phyloP scores from a whole-genome alignment of 371 early-diverging fungal genomes.

The Syncephalastrum sp. region DNA sequence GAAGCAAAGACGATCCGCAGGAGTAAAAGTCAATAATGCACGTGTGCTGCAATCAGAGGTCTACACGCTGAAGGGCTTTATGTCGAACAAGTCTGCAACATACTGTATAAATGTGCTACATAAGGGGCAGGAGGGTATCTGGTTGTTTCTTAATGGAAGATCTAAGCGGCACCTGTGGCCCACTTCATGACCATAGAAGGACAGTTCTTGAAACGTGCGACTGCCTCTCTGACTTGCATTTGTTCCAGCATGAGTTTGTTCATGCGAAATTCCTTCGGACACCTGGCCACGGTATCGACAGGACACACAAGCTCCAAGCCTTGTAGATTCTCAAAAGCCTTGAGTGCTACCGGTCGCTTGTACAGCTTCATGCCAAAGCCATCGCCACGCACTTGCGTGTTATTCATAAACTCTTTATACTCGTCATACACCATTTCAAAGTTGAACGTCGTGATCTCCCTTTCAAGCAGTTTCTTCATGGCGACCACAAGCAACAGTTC shows the following conservation, averaged over 20 bases:
- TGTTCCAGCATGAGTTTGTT: constrained; percentile 72
- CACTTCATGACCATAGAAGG: constrained; percentile 55
- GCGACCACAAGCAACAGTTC: constrained; percentile 82
- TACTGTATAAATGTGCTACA: no score
- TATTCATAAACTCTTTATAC: constrained; percentile 79
- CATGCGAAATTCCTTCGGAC: constrained; percentile 87
- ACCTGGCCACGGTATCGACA: constrained; percentile 55
- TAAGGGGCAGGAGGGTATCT: no score
- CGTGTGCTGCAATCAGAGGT: no score
- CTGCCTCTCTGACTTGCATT: constrained; percentile 65
- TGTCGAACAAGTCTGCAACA: no score
- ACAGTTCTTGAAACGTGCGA: constrained; percentile 55
- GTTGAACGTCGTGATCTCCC: constrained; percentile 74
- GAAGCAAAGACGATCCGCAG: no score
- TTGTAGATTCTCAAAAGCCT: constrained; percentile 79
- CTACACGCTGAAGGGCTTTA: no score
- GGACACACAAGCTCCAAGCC: constrained; percentile 70
- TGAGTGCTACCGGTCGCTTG: constrained; percentile 78
- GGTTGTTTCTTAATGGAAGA: no score
- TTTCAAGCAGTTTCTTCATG: constrained; percentile 69
- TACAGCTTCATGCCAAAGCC: constrained; percentile 72
- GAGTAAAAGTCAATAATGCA: no score
- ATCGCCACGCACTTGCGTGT: constrained; percentile 47
- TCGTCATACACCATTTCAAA: constrained; percentile 94
- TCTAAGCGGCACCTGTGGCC: constrained; percentile 29